Evolutionary conservation across 805 yeast species (phyloP).

Genomic region (Kodamaea kaohsiungensis): DNA sequence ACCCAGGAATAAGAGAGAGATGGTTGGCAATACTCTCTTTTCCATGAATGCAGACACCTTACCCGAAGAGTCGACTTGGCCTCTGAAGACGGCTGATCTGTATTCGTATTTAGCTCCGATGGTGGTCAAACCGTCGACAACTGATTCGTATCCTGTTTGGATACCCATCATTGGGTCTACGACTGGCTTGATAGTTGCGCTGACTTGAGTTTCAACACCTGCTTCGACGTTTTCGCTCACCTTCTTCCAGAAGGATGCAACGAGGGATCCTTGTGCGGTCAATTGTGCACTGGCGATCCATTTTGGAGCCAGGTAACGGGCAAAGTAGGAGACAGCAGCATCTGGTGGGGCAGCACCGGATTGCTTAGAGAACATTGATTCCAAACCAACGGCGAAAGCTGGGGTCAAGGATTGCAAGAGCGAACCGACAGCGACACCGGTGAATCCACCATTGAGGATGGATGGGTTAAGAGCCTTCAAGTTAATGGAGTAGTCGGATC

Average conservation of each 20-base stretch:
- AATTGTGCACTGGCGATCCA: constrained; percentile 95
- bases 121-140: constrained; percentile 88
- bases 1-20: constrained; percentile 84
- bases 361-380: constrained; percentile 84
- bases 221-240: constrained; percentile 93
- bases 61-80: constrained; percentile 89
- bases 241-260: constrained; percentile 92
- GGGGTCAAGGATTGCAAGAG: constrained; percentile 86
- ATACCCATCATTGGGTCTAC: constrained; percentile 74
- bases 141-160: constrained; percentile 80
- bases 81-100: constrained; percentile 94
- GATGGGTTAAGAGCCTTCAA: constrained; percentile 91
- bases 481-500: constrained; percentile 83
- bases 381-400: constrained; percentile 84
- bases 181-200: constrained; percentile 73
- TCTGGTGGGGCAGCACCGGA: constrained; percentile 73
- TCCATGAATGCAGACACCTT: constrained; percentile 89
- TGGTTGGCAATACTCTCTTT: constrained; percentile 89
- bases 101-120: constrained; percentile 97
- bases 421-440: constrained; percentile 93
- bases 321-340: constrained; percentile 85
- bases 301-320: constrained; percentile 76
- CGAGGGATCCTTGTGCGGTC: constrained; percentile 87
- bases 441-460: constrained; percentile 67
- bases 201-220: constrained; percentile 83